phyloP scores from a whole-genome alignment of 1,284 basidiomycete species.

The Malassezia obtusa region DNA sequence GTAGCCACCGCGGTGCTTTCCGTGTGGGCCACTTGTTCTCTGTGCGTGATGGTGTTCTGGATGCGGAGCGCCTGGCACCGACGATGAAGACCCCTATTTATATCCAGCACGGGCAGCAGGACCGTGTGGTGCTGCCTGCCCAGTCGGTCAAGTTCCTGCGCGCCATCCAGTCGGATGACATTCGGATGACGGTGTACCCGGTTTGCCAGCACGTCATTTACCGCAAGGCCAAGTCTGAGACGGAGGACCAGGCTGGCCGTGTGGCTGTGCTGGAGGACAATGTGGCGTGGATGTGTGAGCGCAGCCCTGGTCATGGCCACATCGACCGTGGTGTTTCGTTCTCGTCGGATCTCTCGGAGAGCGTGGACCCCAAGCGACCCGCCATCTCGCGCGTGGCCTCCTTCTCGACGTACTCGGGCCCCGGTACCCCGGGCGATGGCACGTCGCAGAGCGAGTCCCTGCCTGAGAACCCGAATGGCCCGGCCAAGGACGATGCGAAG shows the following conservation, averaged over 20 bases:
- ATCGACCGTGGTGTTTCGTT: constrained; percentile 17
- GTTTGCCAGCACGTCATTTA: constrained; percentile 46
- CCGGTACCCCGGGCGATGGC: neutral
- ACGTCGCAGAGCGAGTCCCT: constrained; percentile 8
- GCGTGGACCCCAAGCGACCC: neutral
- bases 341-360: constrained; percentile 14
- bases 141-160: constrained; percentile 25
- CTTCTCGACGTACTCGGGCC: constrained; percentile 3
- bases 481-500: neutral
- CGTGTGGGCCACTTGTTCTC: constrained; percentile 35
- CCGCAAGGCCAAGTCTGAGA: constrained; percentile 42
- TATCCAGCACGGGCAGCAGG: constrained; percentile 38
- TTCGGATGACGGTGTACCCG: constrained; percentile 35
- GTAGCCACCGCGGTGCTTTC: constrained; percentile 40
- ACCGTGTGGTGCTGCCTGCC: constrained; percentile 27
- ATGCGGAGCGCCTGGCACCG: constrained; percentile 17
- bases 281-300: constrained; percentile 39
- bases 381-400: neutral
- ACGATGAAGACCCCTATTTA: constrained; percentile 33
- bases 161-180: constrained; percentile 21
- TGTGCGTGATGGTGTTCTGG: constrained; percentile 24
- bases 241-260: constrained; percentile 38
- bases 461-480: neutral
- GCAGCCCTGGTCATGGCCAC: constrained; percentile 19
- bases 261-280: constrained; percentile 42